Conservation (phyloP, 495 filamentous ascomycete species). For the Letharia columbiana region DNA sequence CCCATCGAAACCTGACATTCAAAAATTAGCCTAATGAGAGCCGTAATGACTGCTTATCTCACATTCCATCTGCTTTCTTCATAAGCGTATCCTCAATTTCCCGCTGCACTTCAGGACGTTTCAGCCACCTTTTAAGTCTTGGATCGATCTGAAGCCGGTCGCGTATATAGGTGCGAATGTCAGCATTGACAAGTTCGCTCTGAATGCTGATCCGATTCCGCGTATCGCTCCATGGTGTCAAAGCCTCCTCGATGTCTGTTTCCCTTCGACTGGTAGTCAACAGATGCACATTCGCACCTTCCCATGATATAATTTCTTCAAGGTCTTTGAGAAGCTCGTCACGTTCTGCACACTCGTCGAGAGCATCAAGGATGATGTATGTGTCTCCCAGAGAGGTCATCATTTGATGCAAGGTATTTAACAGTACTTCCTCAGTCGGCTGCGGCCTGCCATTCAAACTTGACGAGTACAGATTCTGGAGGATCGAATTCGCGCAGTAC, state of each 20-base stretch:
- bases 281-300: constrained; percentile 25
- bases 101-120: not conserved
- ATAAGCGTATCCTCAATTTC: constrained; percentile 22
- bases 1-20: constrained; percentile 36
- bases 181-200: constrained; percentile 23
- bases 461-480: constrained; percentile 19
- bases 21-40: constrained; percentile 14
- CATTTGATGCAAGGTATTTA: not conserved
- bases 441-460: constrained; percentile 19
- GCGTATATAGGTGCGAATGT: constrained; percentile 28
- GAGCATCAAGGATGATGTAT: constrained; percentile 29
- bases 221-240: not conserved
- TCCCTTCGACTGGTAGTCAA: constrained; percentile 30
- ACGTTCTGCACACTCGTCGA: constrained; percentile 30
- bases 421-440: constrained; percentile 1
- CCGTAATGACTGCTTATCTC: constrained; percentile 15
- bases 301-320: constrained; percentile 19
- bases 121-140: constrained; percentile 22
- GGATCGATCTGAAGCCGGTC: constrained; percentile 6
- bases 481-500: constrained; percentile 10
- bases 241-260: constrained; percentile 23
- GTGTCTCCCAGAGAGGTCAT: constrained; percentile 1
- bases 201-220: constrained; percentile 6
- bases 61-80: constrained; percentile 34
- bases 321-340: constrained; percentile 25